Base-by-base conservation (phyloP, 306 rosid species). In the Gastrolobium bilobum region DNA sequence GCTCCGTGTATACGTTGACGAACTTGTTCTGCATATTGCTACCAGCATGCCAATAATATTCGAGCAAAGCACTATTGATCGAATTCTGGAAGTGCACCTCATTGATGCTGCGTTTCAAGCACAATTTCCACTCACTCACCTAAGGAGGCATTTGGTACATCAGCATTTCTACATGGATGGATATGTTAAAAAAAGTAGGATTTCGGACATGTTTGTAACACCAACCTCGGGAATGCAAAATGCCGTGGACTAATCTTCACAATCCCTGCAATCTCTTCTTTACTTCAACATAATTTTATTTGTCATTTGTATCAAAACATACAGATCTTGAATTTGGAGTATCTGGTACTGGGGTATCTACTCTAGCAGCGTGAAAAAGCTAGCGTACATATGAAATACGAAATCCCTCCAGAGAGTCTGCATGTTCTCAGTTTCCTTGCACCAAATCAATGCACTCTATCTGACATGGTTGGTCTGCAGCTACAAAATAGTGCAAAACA, bases 381-480 rank as follows among this genome's bases (percentile, higher is more conserved):
- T 71, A 4, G 51, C 73, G 38, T 71, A 56, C 63, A 33, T 73
- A 13, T 43, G n/a, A 30, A 53, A 73, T 4, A 13, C 56, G n/a
- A 30, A 53, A 73, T 4, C 7, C 11, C 73, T 70, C 50, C 29
- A 11, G 15, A 65, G 71, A 76, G 47, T 52, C 57, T 42, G 48
- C 57, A 50, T 15, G 46, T 52, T 51, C 26, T 5, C n/a, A 50
- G 46, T 57, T 71, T 61, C 48, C 3, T 15, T 37, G 29, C 78
- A 29, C 73, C 76, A 71, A 51, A 71, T 53, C 8, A 26, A 66
- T n/a, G 59, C 30, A 42, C 76, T 56, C 53, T 33, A 29, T 37
- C 35, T 71, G 15, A 15, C 44, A 39, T 4, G 37, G 13, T 79
- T 38, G 13, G 20, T 51, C 73, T 8, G 63, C 42, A 54, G 73